Percentiles rank a stretch among this genome's conserved stretches.
phyloP scores from a whole-genome alignment of 495 filamentous ascomycete species.

The Aspergillus haitiensis region DNA sequence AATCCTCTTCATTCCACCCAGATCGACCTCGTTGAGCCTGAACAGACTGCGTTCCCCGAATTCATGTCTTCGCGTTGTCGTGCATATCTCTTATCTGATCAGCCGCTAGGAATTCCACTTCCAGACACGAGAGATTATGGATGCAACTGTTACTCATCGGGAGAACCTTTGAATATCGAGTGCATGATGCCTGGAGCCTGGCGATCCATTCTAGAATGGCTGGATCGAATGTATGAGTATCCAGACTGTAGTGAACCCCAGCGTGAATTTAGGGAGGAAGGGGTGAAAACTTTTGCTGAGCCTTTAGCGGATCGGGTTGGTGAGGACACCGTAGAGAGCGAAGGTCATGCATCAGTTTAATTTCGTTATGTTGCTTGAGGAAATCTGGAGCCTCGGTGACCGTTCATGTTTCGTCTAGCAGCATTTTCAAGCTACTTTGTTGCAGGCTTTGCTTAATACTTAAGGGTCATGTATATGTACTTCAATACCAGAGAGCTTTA shows the following conservation, averaged over 20 bases:
- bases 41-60: slow-evolving; percentile 31
- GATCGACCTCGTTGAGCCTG: slow-evolving; percentile 19
- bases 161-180: slow-evolving; percentile 41
- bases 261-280: slow-evolving; percentile 11
- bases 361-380: too few relatives aligned
- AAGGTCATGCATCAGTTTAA: too few relatives aligned
- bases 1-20: slow-evolving; percentile 32
- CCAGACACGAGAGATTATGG: slow-evolving; percentile 39
- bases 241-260: slow-evolving; percentile 33
- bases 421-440: too few relatives aligned
- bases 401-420: too few relatives aligned
- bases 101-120: slow-evolving; percentile 49
- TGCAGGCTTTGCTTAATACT: too few relatives aligned
- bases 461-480: too few relatives aligned
- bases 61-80: slow-evolving; percentile 55
- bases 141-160: slow-evolving; percentile 51
- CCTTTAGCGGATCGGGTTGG: background rate
- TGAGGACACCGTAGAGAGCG: too few relatives aligned
- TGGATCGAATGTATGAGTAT: slow-evolving; percentile 36
- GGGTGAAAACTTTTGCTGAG: background rate
- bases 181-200: slow-evolving; percentile 45
- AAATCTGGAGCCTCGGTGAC: too few relatives aligned
- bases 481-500: too few relatives aligned
- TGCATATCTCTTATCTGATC: slow-evolving; percentile 56
- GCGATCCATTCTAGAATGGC: slow-evolving; percentile 43